Evolutionary conservation across 2,329 filamentous ascomycete species (phyloP).

Genomic region (Epichloe coenophiala): DNA sequence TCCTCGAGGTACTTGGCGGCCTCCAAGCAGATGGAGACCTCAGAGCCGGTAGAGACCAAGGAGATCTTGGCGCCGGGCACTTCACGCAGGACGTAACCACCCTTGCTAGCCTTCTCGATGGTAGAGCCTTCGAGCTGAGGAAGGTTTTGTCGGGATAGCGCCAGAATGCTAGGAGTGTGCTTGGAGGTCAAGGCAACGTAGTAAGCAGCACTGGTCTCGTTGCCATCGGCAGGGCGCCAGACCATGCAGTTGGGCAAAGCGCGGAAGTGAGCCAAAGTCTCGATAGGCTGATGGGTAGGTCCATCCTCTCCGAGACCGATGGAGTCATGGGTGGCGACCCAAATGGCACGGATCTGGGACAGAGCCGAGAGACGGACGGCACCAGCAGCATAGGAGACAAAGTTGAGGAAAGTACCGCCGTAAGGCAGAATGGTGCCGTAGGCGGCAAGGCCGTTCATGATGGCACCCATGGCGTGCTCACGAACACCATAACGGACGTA

Average conservation of each 20-base stretch:
- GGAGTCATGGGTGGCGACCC: constrained; percentile 96
- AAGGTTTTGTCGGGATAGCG: constrained; percentile 94
- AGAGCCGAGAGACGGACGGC: constrained; percentile 88
- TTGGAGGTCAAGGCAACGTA: constrained; percentile 86
- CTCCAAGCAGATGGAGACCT: constrained; percentile 88
- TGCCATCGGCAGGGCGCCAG: constrained; percentile 95
- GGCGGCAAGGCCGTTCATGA: constrained; percentile 88
- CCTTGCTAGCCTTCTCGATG: constrained; percentile 81
- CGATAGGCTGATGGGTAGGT: constrained; percentile 96
- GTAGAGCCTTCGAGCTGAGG: constrained; percentile 92
- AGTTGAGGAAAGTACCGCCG: constrained; percentile 96
- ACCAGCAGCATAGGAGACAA: constrained; percentile 94
- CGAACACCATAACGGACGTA: constrained; percentile 89
- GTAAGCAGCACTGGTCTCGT: constrained; percentile 96
- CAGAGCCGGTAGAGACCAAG: constrained; percentile 87
- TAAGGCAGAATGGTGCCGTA: constrained; percentile 94
- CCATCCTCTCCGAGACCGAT: constrained; percentile 98
- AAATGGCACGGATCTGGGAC: constrained; percentile 81
- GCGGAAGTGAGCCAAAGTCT: constrained; percentile 96
- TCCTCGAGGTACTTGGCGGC: constrained; percentile 83
- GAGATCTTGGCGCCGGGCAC: constrained; percentile 74
- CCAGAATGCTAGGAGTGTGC: constrained; percentile 83
- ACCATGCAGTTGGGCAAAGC: constrained; percentile 98
- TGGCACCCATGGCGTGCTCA: constrained; percentile 83
- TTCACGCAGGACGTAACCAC: constrained; percentile 85